Percentiles rank a stretch among this genome's conserved stretches.
Evolutionary conservation across 805 yeast species (phyloP).

Genomic region (Metschnikowia peoriensis): DNA sequence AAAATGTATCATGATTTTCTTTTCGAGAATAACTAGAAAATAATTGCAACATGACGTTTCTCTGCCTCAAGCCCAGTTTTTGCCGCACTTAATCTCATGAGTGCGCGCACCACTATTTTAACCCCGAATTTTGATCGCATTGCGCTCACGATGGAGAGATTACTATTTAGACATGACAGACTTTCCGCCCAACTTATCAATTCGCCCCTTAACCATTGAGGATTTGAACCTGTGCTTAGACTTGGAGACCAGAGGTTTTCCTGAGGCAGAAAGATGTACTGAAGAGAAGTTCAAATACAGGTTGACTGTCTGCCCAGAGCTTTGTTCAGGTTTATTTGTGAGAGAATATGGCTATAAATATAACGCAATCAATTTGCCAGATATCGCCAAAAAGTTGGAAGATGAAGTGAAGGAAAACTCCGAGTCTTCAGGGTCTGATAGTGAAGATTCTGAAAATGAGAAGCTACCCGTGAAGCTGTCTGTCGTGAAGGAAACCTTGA

Average conservation of each 20-base stretch:
- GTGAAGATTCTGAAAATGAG: conserved; percentile 28
- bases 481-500: conserved; percentile 58
- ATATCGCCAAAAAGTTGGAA: conserved; percentile 35
- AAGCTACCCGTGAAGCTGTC: conserved; percentile 48
- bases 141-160: not conserved
- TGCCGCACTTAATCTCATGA: not conserved
- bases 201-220: conserved; percentile 27
- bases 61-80: not conserved
- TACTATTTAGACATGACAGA: conserved; percentile 33
- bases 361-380: conserved; percentile 42
- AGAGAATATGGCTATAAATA: conserved; percentile 56
- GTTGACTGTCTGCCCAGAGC: conserved; percentile 80
- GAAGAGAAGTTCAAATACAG: conserved; percentile 65
- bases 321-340: conserved; percentile 83
- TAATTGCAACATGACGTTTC: too few species aligned
- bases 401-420: conserved; percentile 21
- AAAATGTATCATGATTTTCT: not conserved
- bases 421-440: conserved; percentile 16
- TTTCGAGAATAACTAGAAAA: too few species aligned
- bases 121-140: not conserved
- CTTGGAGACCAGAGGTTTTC: conserved; percentile 70
- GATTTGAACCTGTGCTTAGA: conserved; percentile 62
- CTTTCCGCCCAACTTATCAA: conserved; percentile 46
- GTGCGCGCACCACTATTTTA: conserved; percentile 10
- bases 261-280: conserved; percentile 66